Conservation (phyloP, 805 yeast genomes). For the Saturnispora zaruensis region DNA sequence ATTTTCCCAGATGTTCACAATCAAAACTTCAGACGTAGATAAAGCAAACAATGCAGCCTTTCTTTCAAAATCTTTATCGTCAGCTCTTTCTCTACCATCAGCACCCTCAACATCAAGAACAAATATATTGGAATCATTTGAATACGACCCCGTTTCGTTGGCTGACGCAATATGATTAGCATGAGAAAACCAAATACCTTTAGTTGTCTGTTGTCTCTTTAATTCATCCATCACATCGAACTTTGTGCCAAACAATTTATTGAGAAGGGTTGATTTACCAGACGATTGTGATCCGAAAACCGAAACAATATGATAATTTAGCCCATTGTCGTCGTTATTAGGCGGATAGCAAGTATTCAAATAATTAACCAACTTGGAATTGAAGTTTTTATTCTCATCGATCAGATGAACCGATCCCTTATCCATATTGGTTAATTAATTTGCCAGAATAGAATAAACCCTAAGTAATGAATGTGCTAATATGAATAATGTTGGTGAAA, state of each 20-base stretch:
- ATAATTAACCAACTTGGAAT: slow-evolving; percentile 26
- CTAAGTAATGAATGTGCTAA: not conserved
- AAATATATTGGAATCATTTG: slow-evolving; percentile 36
- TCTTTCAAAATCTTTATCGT: slow-evolving; percentile 96
- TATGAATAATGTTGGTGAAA: not conserved
- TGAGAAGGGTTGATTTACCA: slow-evolving; percentile 89
- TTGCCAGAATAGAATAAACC: too few species aligned
- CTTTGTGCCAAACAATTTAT: slow-evolving; percentile 73
- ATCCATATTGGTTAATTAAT: not conserved
- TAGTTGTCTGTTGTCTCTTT: slow-evolving; percentile 82
- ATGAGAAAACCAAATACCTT: slow-evolving; percentile 71
- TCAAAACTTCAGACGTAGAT: slow-evolving; percentile 82
- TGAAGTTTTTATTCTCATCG: slow-evolving; percentile 52
- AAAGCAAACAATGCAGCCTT: slow-evolving; percentile 93
- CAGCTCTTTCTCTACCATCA: slow-evolving; percentile 96
- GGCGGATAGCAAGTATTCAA: slow-evolving; percentile 23
- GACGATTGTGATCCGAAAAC: slow-evolving; percentile 97
- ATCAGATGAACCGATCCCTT: slow-evolving; percentile 42
- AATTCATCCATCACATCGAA: slow-evolving; percentile 92
- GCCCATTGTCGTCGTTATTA: slow-evolving; percentile 38
- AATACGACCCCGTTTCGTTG: slow-evolving; percentile 4
- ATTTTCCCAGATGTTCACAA: slow-evolving; percentile 93
- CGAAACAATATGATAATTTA: slow-evolving; percentile 80
- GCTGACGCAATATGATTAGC: slow-evolving; percentile 34
- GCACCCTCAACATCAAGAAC: slow-evolving; percentile 99